These are phyloP conservation scores for Limnanthes douglasii DNA, from an alignment of 345 rosid species.

Conservation along the genomic window DNA sequence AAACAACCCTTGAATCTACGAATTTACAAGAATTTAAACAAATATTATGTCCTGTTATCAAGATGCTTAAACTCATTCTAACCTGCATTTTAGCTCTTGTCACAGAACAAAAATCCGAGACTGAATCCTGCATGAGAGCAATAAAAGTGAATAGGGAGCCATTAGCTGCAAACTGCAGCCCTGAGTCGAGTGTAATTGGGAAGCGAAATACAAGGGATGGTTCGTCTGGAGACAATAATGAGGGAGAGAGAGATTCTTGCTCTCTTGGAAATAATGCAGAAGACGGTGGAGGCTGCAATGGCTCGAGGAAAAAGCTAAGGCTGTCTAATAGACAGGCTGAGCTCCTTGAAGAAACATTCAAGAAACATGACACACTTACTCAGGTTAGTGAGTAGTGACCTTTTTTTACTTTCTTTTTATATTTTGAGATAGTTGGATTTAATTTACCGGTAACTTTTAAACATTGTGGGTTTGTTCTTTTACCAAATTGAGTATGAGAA, in stretches of 20 bases:
- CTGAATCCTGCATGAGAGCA: too few species aligned
- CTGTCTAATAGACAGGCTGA: conserved; percentile 67
- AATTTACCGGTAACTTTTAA: neutral
- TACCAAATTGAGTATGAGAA: too few species aligned
- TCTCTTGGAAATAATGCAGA: conserved; percentile 63
- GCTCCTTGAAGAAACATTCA: conserved; percentile 77
- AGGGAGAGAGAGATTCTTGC: conserved; percentile 57
- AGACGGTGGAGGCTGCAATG: conserved; percentile 50
- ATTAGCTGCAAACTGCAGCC: conserved; percentile 35
- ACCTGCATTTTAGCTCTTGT: too few species aligned
- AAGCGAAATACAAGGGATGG: conserved; percentile 63
- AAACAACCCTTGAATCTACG: too few species aligned
- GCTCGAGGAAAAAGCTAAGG: conserved; percentile 69
- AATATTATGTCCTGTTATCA: too few species aligned
- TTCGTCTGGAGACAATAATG: conserved; percentile 33
- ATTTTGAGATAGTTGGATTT: neutral
- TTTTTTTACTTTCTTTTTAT: conserved; percentile 5
- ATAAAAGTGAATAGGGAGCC: conserved; percentile 48
- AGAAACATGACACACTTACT: conserved; percentile 71
- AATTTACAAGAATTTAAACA: too few species aligned
- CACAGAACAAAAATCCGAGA: too few species aligned
- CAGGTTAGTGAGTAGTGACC: conserved; percentile 59
- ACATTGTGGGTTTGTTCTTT: neutral
- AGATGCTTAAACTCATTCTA: too few species aligned
- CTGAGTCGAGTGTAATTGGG: conserved; percentile 66